Evolutionary conservation across 768 basidiomycete species (phyloP).

Genomic region (Lentinula boryana): DNA sequence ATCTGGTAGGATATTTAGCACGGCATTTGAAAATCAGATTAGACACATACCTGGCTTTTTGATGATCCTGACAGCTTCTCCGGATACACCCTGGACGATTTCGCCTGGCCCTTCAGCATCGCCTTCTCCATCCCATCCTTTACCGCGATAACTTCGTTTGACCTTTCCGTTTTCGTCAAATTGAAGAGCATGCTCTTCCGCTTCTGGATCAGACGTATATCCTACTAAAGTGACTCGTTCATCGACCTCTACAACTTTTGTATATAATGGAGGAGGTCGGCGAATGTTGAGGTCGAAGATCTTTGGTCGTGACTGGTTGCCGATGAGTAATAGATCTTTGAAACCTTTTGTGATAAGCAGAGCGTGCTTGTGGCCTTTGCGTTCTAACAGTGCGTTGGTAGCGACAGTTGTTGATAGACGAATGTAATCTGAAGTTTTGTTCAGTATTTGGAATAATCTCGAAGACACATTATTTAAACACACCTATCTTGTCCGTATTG

Average conservation of each 20-base stretch:
- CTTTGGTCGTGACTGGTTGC: constrained; percentile 90
- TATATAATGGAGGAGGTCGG: constrained; percentile 71
- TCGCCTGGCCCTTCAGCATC: constrained; percentile 76
- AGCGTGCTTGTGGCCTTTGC: constrained; percentile 90
- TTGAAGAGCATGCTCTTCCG: constrained; percentile 67
- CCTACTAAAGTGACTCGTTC: constrained; percentile 94
- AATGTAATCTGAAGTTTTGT: constrained; percentile 65
- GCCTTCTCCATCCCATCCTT: constrained; percentile 67
- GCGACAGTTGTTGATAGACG: constrained; percentile 92
- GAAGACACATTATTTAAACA: constrained; percentile 8
- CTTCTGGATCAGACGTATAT: constrained; percentile 83
- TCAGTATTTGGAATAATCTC: neutral
- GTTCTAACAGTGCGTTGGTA: constrained; percentile 91
- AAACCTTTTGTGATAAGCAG: constrained; percentile 89
- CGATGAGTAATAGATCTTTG: constrained; percentile 86
- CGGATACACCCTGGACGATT: constrained; percentile 76
- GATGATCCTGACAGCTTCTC: constrained; percentile 84
- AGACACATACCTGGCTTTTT: constrained; percentile 54
- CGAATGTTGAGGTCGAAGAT: constrained; percentile 95
- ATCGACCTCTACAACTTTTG: constrained; percentile 67
- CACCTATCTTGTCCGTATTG: constrained; percentile 78
- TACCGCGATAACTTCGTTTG: constrained; percentile 63
- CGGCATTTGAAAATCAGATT: neutral
- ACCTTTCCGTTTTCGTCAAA: constrained; percentile 73
- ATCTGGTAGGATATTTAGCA: constrained; percentile 33